Evolutionary conservation across 768 basidiomycete genomes (phyloP).

Genomic region (Dacryopinax spathularia): DNA sequence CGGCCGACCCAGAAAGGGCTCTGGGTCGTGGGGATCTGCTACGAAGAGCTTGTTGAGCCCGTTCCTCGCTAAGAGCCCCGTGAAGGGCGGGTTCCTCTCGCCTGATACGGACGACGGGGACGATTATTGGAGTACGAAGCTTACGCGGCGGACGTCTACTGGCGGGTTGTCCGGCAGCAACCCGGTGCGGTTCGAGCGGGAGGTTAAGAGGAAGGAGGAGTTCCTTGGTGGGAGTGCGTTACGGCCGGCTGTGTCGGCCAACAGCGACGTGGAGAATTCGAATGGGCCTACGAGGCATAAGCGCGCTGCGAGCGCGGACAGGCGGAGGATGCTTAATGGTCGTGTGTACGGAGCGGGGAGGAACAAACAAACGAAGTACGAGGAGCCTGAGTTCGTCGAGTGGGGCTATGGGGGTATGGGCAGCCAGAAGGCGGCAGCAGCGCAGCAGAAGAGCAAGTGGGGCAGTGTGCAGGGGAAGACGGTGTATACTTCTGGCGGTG

Average conservation of each 20-base stretch:
- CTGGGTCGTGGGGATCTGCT: not conserved
- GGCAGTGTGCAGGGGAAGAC: constrained; percentile 7
- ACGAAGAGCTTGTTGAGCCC: not conserved
- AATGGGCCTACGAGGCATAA: not conserved
- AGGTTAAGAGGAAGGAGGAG: not conserved
- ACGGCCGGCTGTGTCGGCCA: not conserved
- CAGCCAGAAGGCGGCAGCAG: constrained; percentile 22
- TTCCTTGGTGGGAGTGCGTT: not conserved
- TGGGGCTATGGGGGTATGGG: constrained; percentile 90
- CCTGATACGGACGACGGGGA: constrained; percentile 1
- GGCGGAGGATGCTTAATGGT: constrained; percentile 67
- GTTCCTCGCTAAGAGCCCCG: not conserved
- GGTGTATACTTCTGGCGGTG: constrained; percentile 20
- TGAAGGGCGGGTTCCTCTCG: not conserved
- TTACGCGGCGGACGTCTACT: not conserved
- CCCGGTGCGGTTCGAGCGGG: not conserved
- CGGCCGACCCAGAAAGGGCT: too few species aligned
- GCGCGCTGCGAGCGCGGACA: constrained; percentile 17
- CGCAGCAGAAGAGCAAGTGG: constrained; percentile 15
- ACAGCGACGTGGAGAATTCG: not conserved
- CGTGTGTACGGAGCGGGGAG: constrained; percentile 52
- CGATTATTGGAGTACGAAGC: not conserved
- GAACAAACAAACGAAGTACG: constrained; percentile 21
- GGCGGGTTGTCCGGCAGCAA: not conserved
- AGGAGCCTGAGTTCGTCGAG: constrained; percentile 77